Evolutionary conservation across 2,329 filamentous ascomycete genomes (phyloP), one percentile per base, ranked within the genome.

Genomic region (Colletotrichum tropicicola): DNA sequence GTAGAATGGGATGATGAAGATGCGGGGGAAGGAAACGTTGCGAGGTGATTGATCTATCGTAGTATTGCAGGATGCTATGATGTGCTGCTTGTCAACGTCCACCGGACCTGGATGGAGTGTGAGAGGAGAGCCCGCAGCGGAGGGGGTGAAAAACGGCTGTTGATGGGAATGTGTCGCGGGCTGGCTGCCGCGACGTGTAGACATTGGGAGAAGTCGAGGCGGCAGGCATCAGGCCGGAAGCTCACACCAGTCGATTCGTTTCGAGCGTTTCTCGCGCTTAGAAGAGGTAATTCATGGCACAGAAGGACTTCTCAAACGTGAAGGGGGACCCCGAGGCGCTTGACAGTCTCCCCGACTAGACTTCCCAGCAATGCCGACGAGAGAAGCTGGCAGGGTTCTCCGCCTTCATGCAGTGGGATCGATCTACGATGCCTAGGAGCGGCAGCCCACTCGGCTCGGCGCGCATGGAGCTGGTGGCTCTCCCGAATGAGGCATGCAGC

Each of bases 21-120:
- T 51, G 57, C 57, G 49, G 62, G 57, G 62, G 30, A 32, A 56
- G 51, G 49, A 32, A 45, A 56, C 57, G 35, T 65, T 62, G 51
- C 51, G 49, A 35, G 43, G 25, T 48, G 9, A 45, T 23, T 15
- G 30, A 3, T 23, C 21, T 55, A 25, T 30, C 35, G 58, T 60
- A 27, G 57, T 62, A 65, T 65, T 62, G 57, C 44, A 44, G 57
- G 48, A 35, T 25, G n/a, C 19, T 49, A 61, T 51, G 49, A 45
- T 65, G 44, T 61, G 44, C 13, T 55, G 27, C 35, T 28, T 45
- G 57, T 45, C 32, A 44, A 57, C 55, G 49, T 10, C 28, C 61
- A 41, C 21, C 21, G 23, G 13, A 15, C 43, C 37, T 17, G 25
- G 48, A 27, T 43, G 30, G 41, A n/a, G n/a, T n/a, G n/a, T n/a